A percentile compares a stretch with the other conserved stretches of the same genome.
phyloP scores from a whole-genome alignment of 805 yeast species.

The Suhomyces sp. region DNA sequence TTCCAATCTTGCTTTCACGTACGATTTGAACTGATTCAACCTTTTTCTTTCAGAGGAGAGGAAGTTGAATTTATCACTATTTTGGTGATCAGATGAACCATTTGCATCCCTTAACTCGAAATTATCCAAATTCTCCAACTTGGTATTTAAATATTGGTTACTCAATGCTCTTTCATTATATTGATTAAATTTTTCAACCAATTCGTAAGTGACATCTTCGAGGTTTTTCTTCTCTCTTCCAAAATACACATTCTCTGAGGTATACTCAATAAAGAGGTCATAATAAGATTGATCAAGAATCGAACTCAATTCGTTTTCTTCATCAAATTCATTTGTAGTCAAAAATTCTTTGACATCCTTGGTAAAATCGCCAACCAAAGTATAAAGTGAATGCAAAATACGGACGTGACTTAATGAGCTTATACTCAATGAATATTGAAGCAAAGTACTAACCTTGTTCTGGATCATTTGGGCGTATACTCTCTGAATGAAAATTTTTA shows the following conservation, averaged over 20 bases:
- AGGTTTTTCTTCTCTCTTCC: slow-evolving; percentile 67
- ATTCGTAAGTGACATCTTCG: slow-evolving; percentile 49
- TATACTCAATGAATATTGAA: slow-evolving; percentile 61
- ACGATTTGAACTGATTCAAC: slow-evolving; percentile 53
- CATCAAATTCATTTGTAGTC: slow-evolving; percentile 44
- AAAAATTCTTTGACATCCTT: slow-evolving; percentile 65
- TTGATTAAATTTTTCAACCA: slow-evolving; percentile 46
- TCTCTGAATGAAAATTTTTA: slow-evolving; percentile 70
- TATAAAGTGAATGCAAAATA: slow-evolving; percentile 65
- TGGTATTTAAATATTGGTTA: slow-evolving; percentile 35
- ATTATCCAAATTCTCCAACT: slow-evolving; percentile 36
- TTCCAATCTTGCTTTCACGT: slow-evolving; percentile 49
- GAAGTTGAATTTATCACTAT: slow-evolving; percentile 29
- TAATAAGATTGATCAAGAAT: slow-evolving; percentile 69
- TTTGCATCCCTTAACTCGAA: slow-evolving; percentile 16
- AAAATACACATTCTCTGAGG: slow-evolving; percentile 68
- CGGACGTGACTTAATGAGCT: slow-evolving; percentile 75
- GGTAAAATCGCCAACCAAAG: slow-evolving; percentile 57
- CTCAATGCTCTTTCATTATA: slow-evolving; percentile 36
- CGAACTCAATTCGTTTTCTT: slow-evolving; percentile 42
- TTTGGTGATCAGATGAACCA: slow-evolving; percentile 12
- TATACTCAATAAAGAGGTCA: slow-evolving; percentile 72
- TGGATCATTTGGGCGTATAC: slow-evolving; percentile 71
- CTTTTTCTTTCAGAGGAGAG: slow-evolving; percentile 42
- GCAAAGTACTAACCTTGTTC: slow-evolving; percentile 53